Evolutionary conservation across 495 filamentous ascomycete genomes (phyloP).

Genomic region (Recurvomyces mirabilis): DNA sequence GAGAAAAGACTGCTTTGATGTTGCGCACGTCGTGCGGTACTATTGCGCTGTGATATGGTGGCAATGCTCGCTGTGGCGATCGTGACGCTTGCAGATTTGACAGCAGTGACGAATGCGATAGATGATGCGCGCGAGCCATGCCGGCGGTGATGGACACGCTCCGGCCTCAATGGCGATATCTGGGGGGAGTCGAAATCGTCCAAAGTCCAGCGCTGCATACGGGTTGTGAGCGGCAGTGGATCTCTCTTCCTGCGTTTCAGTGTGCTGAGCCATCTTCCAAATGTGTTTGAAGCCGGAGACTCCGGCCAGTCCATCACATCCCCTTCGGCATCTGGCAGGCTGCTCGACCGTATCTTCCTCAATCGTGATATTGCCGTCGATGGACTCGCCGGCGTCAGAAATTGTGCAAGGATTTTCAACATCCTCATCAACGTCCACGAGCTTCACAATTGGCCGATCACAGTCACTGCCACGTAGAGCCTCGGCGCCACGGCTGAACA

Average conservation of each 20-base stretch:
- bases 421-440: too few species aligned
- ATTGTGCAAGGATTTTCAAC: too few species aligned
- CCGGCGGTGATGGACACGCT: constrained; percentile 35
- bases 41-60: constrained; percentile 37
- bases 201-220: constrained; percentile 38
- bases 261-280: constrained; percentile 47
- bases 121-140: constrained; percentile 60
- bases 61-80: constrained; percentile 56
- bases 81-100: constrained; percentile 68
- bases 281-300: too few species aligned
- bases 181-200: constrained; percentile 28
- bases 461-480: too few species aligned
- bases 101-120: constrained; percentile 57
- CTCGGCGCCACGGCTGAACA: too few species aligned
- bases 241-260: constrained; percentile 32
- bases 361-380: too few species aligned
- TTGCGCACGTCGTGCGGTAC: constrained; percentile 40
- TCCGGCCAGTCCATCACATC: too few species aligned
- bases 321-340: too few species aligned
- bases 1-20: constrained; percentile 55
- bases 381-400: too few species aligned
- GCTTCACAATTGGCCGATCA: too few species aligned
- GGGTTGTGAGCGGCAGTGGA: constrained; percentile 17
- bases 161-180: constrained; percentile 21
- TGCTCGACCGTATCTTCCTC: too few species aligned